Percentiles rank a stretch among this genome's conserved stretches.
These are phyloP conservation scores for Aspergillus hiratsukae DNA, from an alignment of 2,329 filamentous ascomycete genomes.

Conservation along the genomic window DNA sequence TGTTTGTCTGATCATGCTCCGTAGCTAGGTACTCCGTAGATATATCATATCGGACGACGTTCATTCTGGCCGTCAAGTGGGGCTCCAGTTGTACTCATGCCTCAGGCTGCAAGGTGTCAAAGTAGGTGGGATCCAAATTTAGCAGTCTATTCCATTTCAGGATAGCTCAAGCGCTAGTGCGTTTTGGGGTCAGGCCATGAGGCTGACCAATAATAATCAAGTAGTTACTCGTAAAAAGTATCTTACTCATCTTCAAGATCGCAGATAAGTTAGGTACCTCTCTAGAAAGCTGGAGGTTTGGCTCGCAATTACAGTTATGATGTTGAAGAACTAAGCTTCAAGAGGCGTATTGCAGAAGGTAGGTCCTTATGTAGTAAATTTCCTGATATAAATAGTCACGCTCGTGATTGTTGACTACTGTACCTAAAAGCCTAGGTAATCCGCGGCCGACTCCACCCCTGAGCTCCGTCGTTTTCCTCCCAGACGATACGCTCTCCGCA, in stretches of 20 bases:
- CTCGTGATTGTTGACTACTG: neutral
- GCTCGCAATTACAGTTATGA: neutral
- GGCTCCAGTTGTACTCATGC: neutral
- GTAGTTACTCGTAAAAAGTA: neutral
- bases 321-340: neutral
- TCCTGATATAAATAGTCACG: neutral
- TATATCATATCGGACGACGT: neutral
- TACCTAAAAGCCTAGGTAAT: neutral
- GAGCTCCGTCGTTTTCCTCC: conserved; percentile 10
- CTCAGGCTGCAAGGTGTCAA: neutral
- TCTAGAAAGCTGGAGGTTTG: neutral
- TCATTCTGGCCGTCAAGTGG: neutral
- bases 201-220: neutral
- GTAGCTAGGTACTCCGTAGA: no score
- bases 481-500: conserved; percentile 4
- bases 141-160: neutral
- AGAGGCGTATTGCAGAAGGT: neutral
- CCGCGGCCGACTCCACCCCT: conserved; percentile 13
- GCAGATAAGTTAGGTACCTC: no score
- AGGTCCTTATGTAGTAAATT: neutral
- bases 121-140: neutral
- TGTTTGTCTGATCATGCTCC: neutral
- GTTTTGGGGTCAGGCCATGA: neutral
- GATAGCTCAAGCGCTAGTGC: neutral
- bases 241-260: neutral